phyloP scores from a whole-genome alignment of 202 grass and related monocot species.

The Panicum virgatum region DNA sequence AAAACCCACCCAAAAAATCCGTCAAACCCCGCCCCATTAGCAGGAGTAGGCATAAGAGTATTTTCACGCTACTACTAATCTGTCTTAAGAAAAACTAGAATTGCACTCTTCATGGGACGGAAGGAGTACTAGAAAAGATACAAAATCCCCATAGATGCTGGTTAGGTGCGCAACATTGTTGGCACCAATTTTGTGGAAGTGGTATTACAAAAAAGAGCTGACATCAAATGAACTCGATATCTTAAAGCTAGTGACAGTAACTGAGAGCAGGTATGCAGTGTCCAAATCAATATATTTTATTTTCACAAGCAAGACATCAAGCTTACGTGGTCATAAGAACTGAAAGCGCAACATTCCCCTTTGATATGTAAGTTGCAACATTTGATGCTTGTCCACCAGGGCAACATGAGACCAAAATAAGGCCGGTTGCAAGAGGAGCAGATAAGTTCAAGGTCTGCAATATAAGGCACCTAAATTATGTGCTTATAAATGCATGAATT shows the following conservation, averaged over 20 bases:
- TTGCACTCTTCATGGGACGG: too few species aligned
- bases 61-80: too few species aligned
- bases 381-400: conserved; percentile 99
- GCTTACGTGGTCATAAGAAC: conserved; percentile 99
- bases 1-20: too few species aligned
- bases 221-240: neutral
- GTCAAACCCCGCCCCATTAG: too few species aligned
- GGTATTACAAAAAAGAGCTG: neutral
- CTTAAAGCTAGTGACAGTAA: conserved; percentile 4
- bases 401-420: conserved; percentile 98
- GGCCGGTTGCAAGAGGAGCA: conserved; percentile 91
- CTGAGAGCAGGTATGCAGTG: neutral
- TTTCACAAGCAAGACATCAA: conserved; percentile 33
- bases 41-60: too few species aligned
- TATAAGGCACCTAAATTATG: conserved; percentile 32
- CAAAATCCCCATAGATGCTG: neutral
- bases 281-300: conserved; percentile 17
- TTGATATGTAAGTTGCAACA: conserved; percentile 98
- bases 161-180: neutral
- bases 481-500: conserved; percentile 30
- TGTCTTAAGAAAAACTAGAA: too few species aligned
- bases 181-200: neutral
- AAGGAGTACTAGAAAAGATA: neutral
- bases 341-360: conserved; percentile 99
- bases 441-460: conserved; percentile 85